These are phyloP conservation scores for Calophaca sinica DNA, from an alignment of 306 rosid genomes.

Conservation along the genomic window DNA sequence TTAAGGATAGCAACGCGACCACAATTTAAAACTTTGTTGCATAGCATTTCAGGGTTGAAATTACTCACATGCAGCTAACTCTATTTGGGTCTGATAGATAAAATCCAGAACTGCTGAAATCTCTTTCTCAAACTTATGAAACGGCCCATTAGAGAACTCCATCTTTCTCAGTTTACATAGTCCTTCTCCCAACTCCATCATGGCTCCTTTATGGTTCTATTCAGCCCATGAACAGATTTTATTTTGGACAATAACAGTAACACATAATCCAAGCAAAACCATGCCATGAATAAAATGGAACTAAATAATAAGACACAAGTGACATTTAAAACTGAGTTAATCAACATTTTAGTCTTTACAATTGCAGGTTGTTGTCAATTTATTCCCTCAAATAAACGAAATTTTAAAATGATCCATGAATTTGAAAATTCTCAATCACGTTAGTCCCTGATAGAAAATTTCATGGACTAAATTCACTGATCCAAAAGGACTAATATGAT, in stretches of 20 bases:
- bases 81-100: constrained; percentile 88
- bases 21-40: no score
- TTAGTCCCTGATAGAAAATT: no score
- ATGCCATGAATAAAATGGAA: neutral
- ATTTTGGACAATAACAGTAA: constrained; percentile 5
- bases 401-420: no score
- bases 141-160: constrained; percentile 77
- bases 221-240: constrained; percentile 2
- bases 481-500: no score
- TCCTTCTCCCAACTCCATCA: constrained; percentile 97
- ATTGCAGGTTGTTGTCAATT: no score
- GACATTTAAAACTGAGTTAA: no score
- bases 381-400: no score
- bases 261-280: constrained; percentile 28
- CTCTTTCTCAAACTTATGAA: constrained; percentile 75
- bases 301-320: no score
- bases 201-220: constrained; percentile 92
- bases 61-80: constrained; percentile 91
- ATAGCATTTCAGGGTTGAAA: constrained; percentile 2
- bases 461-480: no score
- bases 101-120: constrained; percentile 79
- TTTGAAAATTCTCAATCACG: no score
- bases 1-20: no score
- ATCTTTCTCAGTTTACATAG: constrained; percentile 82
- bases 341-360: no score